A percentile compares a stretch with the other conserved stretches of the same genome.
Evolutionary conservation across 2,329 filamentous ascomycete genomes (phyloP).

Genomic region (Pseudogymnoascus sp.): DNA sequence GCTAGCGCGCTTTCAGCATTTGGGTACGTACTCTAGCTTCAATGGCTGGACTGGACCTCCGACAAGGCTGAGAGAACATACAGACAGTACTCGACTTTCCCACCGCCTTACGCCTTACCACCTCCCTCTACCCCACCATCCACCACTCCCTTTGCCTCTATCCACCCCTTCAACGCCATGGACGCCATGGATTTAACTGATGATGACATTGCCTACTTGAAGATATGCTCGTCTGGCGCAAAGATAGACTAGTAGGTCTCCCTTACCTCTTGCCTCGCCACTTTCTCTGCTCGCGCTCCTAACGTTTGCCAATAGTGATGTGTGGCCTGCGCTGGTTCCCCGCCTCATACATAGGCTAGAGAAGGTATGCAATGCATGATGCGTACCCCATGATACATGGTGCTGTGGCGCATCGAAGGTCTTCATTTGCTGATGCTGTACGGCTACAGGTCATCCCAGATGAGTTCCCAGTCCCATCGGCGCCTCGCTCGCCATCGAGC

Average conservation of each 20-base stretch:
- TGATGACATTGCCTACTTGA: slow-evolving; percentile 33
- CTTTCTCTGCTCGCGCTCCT: slow-evolving; percentile 9
- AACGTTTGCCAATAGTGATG: slow-evolving; percentile 26
- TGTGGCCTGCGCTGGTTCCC: slow-evolving; percentile 33
- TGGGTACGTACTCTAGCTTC: not conserved
- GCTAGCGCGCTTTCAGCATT: not conserved
- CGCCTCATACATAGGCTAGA: slow-evolving; percentile 32
- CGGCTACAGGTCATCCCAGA: slow-evolving; percentile 58
- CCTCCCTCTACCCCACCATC: not conserved
- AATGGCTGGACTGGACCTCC: not conserved
- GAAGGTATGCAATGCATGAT: slow-evolving; percentile 20
- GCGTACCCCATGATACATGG: not conserved
- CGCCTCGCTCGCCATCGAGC: slow-evolving; percentile 36
- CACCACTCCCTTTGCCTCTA: not conserved
- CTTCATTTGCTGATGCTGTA: slow-evolving; percentile 1
- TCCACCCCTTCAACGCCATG: not conserved
- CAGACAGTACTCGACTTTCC: not conserved
- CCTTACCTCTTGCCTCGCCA: not conserved
- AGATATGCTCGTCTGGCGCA: slow-evolving; percentile 41
- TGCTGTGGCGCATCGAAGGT: not conserved
- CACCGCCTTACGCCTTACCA: slow-evolving; percentile 5
- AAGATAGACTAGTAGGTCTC: slow-evolving; percentile 47
- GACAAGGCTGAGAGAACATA: slow-evolving; percentile 1
- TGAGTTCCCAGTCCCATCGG: slow-evolving; percentile 61
- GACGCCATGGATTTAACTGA: slow-evolving; percentile 10